Conservation (phyloP, 768 basidiomycete species). For the Tulasnella sp. region DNA sequence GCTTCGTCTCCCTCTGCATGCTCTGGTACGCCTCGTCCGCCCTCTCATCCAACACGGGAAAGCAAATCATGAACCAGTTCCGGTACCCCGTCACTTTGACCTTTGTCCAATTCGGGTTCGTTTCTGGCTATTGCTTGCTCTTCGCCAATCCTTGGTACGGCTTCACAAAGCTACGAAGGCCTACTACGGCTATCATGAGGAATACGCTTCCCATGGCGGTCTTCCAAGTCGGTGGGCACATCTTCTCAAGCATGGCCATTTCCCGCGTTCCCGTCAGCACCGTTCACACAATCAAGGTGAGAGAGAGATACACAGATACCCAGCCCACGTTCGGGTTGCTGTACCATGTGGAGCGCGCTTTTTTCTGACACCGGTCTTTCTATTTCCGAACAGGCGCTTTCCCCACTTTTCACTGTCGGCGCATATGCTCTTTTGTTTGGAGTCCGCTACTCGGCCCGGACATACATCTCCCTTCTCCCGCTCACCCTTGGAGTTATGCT, state of each 20-base stretch:
- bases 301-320: not conserved
- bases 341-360: not conserved
- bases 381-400: slow-evolving; percentile 62
- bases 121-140: slow-evolving; percentile 76
- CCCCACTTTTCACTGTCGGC: slow-evolving; percentile 92
- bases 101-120: slow-evolving; percentile 94
- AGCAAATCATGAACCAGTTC: slow-evolving; percentile 87
- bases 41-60: slow-evolving; percentile 92
- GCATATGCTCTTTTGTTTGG: slow-evolving; percentile 91
- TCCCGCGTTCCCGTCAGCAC: slow-evolving; percentile 94
- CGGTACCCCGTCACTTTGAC: slow-evolving; percentile 94
- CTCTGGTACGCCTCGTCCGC: slow-evolving; percentile 95
- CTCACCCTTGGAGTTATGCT: slow-evolving; percentile 96
- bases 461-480: slow-evolving; percentile 90
- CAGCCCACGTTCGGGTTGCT: not conserved
- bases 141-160: slow-evolving; percentile 69
- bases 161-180: slow-evolving; percentile 59
- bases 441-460: slow-evolving; percentile 85
- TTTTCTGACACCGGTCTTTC: not conserved
- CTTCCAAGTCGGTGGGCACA: slow-evolving; percentile 96
- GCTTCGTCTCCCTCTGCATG: slow-evolving; percentile 72
- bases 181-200: slow-evolving; percentile 62
- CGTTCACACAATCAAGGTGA: slow-evolving; percentile 97
- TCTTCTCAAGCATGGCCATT: slow-evolving; percentile 96
- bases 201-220: slow-evolving; percentile 91